Conservation (phyloP, 1,284 basidiomycete genomes). For the Tremellales sp. region DNA sequence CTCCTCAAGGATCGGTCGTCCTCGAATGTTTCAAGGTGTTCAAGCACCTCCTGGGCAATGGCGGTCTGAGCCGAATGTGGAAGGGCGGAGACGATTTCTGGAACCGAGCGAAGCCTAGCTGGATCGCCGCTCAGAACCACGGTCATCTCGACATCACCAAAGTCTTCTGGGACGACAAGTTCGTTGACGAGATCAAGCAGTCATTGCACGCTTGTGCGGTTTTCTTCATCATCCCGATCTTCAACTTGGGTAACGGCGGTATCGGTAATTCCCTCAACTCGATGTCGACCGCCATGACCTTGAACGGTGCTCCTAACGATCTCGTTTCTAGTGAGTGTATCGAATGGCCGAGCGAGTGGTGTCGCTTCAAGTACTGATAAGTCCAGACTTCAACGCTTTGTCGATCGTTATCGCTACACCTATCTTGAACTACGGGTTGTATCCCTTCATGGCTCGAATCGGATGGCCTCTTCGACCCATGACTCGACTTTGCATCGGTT, state of each 20-base stretch:
- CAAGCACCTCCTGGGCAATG: slow-evolving; percentile 16
- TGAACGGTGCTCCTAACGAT: slow-evolving; percentile 50
- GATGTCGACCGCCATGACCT: slow-evolving; percentile 44
- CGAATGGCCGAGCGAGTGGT: background rate
- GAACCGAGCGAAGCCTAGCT: slow-evolving; percentile 29
- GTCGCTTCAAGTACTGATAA: too few relatives aligned
- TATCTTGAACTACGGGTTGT: slow-evolving; percentile 38
- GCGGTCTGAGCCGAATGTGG: slow-evolving; percentile 20
- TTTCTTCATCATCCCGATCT: slow-evolving; percentile 36
- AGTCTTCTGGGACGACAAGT: slow-evolving; percentile 50
- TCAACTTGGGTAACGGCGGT: slow-evolving; percentile 19
- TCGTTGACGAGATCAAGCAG: slow-evolving; percentile 48
- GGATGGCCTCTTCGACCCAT: slow-evolving; percentile 12
- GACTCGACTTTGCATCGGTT: slow-evolving; percentile 19
- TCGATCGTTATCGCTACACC: slow-evolving; percentile 38
- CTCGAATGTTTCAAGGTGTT: slow-evolving; percentile 33
- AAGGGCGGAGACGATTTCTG: slow-evolving; percentile 43
- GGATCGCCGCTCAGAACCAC: slow-evolving; percentile 3
- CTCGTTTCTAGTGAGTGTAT: slow-evolving; percentile 32
- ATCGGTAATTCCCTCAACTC: slow-evolving; percentile 9
- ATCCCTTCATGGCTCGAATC: slow-evolving; percentile 15
- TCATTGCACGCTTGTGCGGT: slow-evolving; percentile 49
- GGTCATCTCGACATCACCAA: slow-evolving; percentile 33
- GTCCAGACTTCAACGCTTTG: background rate
- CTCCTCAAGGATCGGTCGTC: slow-evolving; percentile 49